Base-by-base conservation (phyloP, 495 filamentous ascomycete species). In the Clohesyomyces aquaticus region DNA sequence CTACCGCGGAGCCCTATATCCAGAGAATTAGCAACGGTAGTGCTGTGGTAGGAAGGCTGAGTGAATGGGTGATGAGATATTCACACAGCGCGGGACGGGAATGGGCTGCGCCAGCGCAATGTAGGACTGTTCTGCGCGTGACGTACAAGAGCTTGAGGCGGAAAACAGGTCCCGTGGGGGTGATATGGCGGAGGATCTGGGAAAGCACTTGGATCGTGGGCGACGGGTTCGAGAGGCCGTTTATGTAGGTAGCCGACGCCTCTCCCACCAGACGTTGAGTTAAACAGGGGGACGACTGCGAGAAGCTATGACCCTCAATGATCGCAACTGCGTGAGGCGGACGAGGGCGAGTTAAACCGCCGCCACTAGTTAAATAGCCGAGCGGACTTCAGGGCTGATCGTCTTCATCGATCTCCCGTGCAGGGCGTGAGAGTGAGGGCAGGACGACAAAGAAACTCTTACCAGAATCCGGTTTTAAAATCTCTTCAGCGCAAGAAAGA, bases 191-290 rank as follows among this genome's bases (percentile, higher is more conserved):
- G 25, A 14, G 16, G 35, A 16, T 19, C 23, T 49, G 43, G 16
- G 29, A 14, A 25, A 23, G 25, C 26, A 10, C 14, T 43, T 41
- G 26, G 46, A 10, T 32, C 19, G 11, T 52, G 22, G 28, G 38
- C 22, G 35, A 43, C n/a, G n/a, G 29, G 10, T 29, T 23, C 22
- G 47, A 50, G 42, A 22, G 25, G 6, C 55, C 21, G 29, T 59
- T 45, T 55, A 59, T 60, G 66, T 65, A 65, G 50, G 61, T 69
- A 69, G 35, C 66, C 66, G 62, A 23, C 55, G 65, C 61, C 58
- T 23, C 26, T 8, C 27, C 25, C 42, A 22, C 18, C 27, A 42
- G 12, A 56, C 32, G 32, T 14, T 32, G 52, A 43, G 53, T 3
- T 41, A 55, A 27, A 55, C 11, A 49, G 58, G 48, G 55, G 51